These are phyloP conservation scores for Magnaporthiopsis poae DNA, from an alignment of 2,329 filamentous ascomycete species.

Conservation along the genomic window DNA sequence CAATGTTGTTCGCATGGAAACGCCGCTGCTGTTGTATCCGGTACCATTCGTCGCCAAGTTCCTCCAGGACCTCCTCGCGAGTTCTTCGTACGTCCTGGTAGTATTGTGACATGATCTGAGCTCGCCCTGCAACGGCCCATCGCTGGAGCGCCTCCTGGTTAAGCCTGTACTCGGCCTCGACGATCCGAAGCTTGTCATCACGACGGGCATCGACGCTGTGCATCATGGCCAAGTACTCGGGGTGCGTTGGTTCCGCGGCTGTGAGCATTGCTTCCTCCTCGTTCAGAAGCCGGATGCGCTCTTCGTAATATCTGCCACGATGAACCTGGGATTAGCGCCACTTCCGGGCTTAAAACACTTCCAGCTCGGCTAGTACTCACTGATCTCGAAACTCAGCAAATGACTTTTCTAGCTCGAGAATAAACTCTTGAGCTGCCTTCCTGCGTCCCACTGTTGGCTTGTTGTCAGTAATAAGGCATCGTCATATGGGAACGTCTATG, in stretches of 20 bases:
- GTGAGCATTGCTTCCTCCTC: slow-evolving; percentile 53
- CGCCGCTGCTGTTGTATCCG: slow-evolving; percentile 77
- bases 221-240: slow-evolving; percentile 83
- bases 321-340: neutral
- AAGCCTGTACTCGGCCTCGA: slow-evolving; percentile 63
- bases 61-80: slow-evolving; percentile 68
- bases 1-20: slow-evolving; percentile 61
- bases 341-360: neutral
- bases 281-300: slow-evolving; percentile 74
- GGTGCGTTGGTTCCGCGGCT: slow-evolving; percentile 61
- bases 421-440: slow-evolving; percentile 67
- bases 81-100: slow-evolving; percentile 77
- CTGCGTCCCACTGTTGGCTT: slow-evolving; percentile 60
- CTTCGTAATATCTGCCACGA: slow-evolving; percentile 68
- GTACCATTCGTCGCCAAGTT: slow-evolving; percentile 82
- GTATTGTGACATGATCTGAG: slow-evolving; percentile 82
- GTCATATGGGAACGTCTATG: neutral
- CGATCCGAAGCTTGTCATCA: slow-evolving; percentile 68
- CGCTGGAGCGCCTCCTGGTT: slow-evolving; percentile 63
- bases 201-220: slow-evolving; percentile 74
- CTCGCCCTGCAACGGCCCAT: slow-evolving; percentile 68
- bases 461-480: slow-evolving; percentile 9
- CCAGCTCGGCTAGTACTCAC: slow-evolving; percentile 32
- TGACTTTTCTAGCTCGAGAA: slow-evolving; percentile 74
- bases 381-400: slow-evolving; percentile 78